Conservation (phyloP, 306 rosid species). For the Rosa persica region DNA sequence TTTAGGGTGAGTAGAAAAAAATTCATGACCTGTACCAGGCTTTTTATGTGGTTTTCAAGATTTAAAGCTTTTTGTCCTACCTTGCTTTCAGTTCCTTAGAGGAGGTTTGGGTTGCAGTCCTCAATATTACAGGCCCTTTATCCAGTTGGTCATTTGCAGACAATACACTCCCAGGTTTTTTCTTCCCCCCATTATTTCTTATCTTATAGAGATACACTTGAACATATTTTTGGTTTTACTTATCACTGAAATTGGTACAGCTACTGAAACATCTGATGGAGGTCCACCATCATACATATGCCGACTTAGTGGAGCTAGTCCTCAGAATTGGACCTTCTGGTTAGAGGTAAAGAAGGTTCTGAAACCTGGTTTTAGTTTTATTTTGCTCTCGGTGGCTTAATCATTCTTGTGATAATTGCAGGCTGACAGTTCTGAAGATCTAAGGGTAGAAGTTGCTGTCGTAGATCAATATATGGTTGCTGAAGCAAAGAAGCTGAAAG, state of each 20-base stretch:
- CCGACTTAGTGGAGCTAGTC: slow-evolving; percentile 78
- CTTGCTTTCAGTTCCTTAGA: slow-evolving; percentile 62
- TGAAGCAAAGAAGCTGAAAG: slow-evolving; percentile 64
- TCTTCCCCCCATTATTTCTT: not conserved
- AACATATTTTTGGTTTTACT: slow-evolving; percentile 19
- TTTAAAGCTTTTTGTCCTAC: slow-evolving; percentile 12
- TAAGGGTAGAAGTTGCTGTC: slow-evolving; percentile 81
- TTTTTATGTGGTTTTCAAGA: slow-evolving; percentile 11
- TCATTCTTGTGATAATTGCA: slow-evolving; percentile 27
- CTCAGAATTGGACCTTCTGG: slow-evolving; percentile 88
- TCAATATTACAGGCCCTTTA: slow-evolving; percentile 95
- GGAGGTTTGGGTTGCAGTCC: slow-evolving; percentile 93
- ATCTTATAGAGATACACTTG: not conserved
- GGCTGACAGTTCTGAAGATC: slow-evolving; percentile 63
- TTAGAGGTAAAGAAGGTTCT: slow-evolving; percentile 59
- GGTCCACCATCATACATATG: slow-evolving; percentile 83
- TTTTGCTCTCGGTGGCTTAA: slow-evolving; percentile 10
- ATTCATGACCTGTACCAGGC: not conserved
- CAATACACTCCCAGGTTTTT: slow-evolving; percentile 66
- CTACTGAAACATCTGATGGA: slow-evolving; percentile 47
- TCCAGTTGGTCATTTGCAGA: slow-evolving; percentile 98
- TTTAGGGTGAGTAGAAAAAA: slow-evolving; percentile 70
- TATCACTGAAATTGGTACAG: slow-evolving; percentile 42
- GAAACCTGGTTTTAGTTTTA: not conserved
- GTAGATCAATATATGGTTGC: slow-evolving; percentile 68